phyloP scores from a whole-genome alignment of 73 alveolate genomes.

The Paramecium biaurelia region DNA sequence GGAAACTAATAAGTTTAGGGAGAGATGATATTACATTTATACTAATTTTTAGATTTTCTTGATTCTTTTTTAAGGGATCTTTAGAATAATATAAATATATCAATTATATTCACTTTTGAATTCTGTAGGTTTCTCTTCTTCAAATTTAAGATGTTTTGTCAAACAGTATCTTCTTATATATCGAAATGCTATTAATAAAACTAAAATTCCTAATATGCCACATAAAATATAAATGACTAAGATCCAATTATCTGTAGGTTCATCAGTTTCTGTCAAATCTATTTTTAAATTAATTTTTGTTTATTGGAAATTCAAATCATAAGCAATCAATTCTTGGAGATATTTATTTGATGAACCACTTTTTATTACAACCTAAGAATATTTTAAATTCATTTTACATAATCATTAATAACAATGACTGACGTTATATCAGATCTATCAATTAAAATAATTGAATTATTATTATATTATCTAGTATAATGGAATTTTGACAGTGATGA shows the following conservation, averaged over 20 bases:
- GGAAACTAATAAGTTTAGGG: not conserved
- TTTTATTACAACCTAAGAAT: not conserved
- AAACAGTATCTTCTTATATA: conserved; percentile 12
- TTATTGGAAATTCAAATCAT: not conserved
- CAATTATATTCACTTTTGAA: not conserved
- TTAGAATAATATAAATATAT: not conserved
- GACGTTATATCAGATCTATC: not conserved
- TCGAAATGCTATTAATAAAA: not conserved
- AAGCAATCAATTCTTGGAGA: not conserved
- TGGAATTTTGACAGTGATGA: not conserved
- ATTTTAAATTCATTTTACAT: not conserved
- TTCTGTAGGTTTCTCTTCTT: not conserved
- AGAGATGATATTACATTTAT: conserved; percentile 36
- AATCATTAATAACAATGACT: not conserved
- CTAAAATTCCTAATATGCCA: not conserved
- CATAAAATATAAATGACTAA: not conserved
- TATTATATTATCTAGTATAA: not conserved
- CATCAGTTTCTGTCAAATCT: not conserved
- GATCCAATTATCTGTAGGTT: not conserved
- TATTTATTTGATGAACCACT: not conserved
- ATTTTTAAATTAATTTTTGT: not conserved
- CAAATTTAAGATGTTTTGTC: not conserved
- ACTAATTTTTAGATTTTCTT: not conserved
- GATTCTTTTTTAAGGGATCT: not conserved
- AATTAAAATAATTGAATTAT: not conserved